phyloP scores from a whole-genome alignment of 2,329 filamentous ascomycete species.

The Decorospora gaudefroyi region DNA sequence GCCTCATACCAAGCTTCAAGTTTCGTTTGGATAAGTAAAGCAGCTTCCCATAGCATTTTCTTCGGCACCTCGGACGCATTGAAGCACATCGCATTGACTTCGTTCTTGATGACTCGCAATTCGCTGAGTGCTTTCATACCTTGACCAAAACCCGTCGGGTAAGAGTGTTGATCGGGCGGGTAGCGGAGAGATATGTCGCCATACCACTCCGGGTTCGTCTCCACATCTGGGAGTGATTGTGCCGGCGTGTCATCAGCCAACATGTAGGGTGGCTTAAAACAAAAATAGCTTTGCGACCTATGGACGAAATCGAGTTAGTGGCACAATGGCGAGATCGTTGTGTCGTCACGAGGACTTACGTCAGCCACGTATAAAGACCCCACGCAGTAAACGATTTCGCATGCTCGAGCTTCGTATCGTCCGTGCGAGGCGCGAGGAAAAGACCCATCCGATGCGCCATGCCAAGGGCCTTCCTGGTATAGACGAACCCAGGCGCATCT shows the following conservation, averaged over 20 bases:
- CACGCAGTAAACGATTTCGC: constrained; percentile 19
- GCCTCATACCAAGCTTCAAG: constrained; percentile 13
- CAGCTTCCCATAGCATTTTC: constrained; percentile 10
- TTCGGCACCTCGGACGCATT: not conserved
- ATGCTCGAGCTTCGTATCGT: constrained; percentile 4
- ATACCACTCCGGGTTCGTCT: constrained; percentile 20
- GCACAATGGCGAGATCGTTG: not conserved
- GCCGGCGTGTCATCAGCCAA: constrained; percentile 4
- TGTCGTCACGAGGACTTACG: constrained; percentile 6
- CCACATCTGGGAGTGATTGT: constrained; percentile 16
- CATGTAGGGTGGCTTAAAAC: constrained; percentile 14
- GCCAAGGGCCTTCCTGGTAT: constrained; percentile 13
- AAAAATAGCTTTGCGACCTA: constrained; percentile 14
- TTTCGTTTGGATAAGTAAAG: constrained; percentile 6
- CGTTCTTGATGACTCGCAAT: constrained; percentile 17
- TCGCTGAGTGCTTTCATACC: constrained; percentile 13
- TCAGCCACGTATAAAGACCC: constrained; percentile 11
- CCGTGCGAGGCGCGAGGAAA: constrained; percentile 6
- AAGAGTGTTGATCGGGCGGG: not conserved
- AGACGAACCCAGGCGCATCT: constrained; percentile 15
- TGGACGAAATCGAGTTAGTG: not conserved
- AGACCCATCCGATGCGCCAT: constrained; percentile 22
- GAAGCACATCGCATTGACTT: constrained; percentile 10
- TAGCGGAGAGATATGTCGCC: constrained; percentile 15
- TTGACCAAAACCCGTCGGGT: constrained; percentile 6